A percentile compares a stretch with the other conserved stretches of the same genome.
phyloP scores from a whole-genome alignment of 176 grass and related monocot species.

The Typha latifolia region DNA sequence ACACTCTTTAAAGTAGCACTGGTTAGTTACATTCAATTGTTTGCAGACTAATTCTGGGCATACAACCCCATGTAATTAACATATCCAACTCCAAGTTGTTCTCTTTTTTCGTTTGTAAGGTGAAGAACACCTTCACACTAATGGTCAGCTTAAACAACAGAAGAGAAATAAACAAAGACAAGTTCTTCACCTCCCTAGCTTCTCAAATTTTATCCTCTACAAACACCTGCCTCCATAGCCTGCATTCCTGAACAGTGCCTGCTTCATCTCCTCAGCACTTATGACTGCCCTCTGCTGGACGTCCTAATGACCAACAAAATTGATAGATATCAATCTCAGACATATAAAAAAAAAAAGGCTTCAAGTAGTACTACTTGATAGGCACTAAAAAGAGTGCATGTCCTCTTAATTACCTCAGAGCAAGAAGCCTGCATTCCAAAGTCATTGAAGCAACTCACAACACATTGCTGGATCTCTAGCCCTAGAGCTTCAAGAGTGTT shows the following conservation, averaged over 20 bases:
- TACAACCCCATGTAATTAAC: background rate
- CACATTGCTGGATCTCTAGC: slow-evolving; percentile 93
- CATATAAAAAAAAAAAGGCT: no score
- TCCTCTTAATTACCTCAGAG: slow-evolving; percentile 45
- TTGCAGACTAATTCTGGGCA: background rate
- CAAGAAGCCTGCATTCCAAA: slow-evolving; percentile 96
- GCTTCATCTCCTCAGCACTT: slow-evolving; percentile 7
- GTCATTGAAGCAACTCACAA: slow-evolving; percentile 97
- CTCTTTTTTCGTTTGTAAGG: no score
- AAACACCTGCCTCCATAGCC: slow-evolving; percentile 16
- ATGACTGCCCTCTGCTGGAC: background rate
- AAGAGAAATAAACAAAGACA: no score
- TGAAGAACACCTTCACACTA: no score
- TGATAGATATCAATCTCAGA: no score
- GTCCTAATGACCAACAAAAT: no score
- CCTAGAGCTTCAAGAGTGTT: slow-evolving; percentile 78
- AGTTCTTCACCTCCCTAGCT: no score
- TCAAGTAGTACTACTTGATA: no score
- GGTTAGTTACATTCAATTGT: background rate
- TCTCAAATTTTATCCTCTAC: background rate
- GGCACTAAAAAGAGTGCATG: no score
- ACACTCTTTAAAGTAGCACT: no score
- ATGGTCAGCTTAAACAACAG: no score
- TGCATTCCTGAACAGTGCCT: slow-evolving; percentile 13
- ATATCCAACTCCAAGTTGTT: background rate